Conservation (phyloP, 768 basidiomycete species). For the Boletus bicolor region DNA sequence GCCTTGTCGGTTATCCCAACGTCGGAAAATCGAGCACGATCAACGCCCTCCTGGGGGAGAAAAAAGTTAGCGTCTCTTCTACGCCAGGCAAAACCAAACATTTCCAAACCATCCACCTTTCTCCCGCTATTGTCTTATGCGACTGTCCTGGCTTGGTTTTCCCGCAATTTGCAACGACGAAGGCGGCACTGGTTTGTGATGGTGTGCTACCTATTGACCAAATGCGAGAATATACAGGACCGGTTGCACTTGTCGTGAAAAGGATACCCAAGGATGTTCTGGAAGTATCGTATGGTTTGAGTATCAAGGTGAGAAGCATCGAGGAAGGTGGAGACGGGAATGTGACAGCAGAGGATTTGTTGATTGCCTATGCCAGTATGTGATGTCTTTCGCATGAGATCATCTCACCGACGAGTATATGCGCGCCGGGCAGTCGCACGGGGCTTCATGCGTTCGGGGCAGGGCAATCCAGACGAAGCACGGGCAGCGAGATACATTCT, state of each 20-base stretch:
- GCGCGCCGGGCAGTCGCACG: slow-evolving; percentile 66
- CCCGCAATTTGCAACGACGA: slow-evolving; percentile 96
- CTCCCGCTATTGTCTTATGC: slow-evolving; percentile 79
- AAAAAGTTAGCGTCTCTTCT: slow-evolving; percentile 96
- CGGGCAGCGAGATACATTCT: slow-evolving; percentile 88
- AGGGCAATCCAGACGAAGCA: slow-evolving; percentile 97
- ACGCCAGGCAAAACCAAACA: slow-evolving; percentile 99
- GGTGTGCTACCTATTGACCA: slow-evolving; percentile 98
- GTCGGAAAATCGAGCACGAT: slow-evolving; percentile 99
- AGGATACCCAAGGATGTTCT: slow-evolving; percentile 79
- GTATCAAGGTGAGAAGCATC: slow-evolving; percentile 54
- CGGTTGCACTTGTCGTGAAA: slow-evolving; percentile 70
- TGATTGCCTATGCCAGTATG: slow-evolving; percentile 92
- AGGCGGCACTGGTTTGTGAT: slow-evolving; percentile 93
- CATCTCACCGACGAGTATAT: slow-evolving; percentile 14
- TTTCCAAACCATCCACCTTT: slow-evolving; percentile 97
- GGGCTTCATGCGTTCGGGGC: slow-evolving; percentile 89
- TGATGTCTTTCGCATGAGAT: slow-evolving; percentile 15
- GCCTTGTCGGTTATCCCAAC: slow-evolving; percentile 97
- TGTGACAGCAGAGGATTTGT: slow-evolving; percentile 72
- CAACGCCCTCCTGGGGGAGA: slow-evolving; percentile 92
- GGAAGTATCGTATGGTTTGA: slow-evolving; percentile 88
- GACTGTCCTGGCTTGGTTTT: slow-evolving; percentile 99
- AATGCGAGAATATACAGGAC: slow-evolving; percentile 89
- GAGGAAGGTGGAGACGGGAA: slow-evolving; percentile 87